Base-by-base conservation (phyloP, 495 filamentous ascomycete genomes). In the Ramalina peruviana region DNA sequence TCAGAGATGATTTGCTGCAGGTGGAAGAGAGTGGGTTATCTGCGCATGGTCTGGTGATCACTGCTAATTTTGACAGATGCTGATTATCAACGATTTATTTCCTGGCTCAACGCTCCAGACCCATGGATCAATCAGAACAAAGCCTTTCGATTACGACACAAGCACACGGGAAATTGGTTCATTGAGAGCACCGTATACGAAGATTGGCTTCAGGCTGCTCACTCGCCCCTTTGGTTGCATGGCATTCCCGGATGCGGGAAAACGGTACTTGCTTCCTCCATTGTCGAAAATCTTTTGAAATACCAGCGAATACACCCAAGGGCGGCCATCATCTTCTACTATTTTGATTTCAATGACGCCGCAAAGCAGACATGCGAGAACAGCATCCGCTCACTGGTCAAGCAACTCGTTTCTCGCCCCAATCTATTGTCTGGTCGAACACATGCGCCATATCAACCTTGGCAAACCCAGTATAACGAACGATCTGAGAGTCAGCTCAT, bases 201-300 rank as follows among this genome's bases (percentile, higher is more conserved):
- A 26, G 36, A 53, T 12, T 68, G 63, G 66, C 55, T 61, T 10
- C n/a, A 7, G 4, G 1, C 20, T 10, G 36, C 30, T 11, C 33
- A 44, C 26, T 59, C 56, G 6, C 23, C 58, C 17, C 30, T 67
- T n/a, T 69, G 67, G 65, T 51, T 68, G 5, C 46, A 67, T 54
- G 67, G 66, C 5, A 66, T 59, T 48, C 60, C 62, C 39, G 66
- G 67, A 5, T 62, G 58, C 40, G 67, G 67, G 17, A 71, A 71
- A 40, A 64, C 66, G 0, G 50, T 69, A n/a, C 57, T 71, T 4
- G 53, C 54, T 36, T 59, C 65, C 4, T 62, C 52, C 2, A 53
- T 64, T 12, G 54, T 68, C n/a, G 50, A 60, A 27, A 33, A 65
- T 41, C 47, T 65, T 16, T 20, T 56, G 16, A 10, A 55, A 5